Evolutionary conservation across 169 alveolate species (phyloP).

Genomic region (Cryptosporidium meleagridis): DNA sequence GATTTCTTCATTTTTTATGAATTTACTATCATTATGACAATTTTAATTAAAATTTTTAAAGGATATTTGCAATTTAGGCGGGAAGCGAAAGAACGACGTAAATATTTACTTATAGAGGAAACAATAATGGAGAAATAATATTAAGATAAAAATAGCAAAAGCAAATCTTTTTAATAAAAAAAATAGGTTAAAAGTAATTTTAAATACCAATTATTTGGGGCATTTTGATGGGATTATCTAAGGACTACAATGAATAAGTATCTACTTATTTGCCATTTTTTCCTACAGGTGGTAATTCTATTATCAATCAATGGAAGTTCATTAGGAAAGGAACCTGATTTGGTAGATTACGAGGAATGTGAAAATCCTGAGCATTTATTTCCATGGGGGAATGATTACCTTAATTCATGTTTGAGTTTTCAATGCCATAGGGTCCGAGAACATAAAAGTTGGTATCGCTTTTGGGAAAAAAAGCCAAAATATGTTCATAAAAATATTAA

Average conservation of each 20-base stretch:
- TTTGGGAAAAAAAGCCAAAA: slow-evolving; percentile 69
- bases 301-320: background rate
- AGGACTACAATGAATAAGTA: slow-evolving; percentile 3
- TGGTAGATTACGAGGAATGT: slow-evolving; percentile 4
- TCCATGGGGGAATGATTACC: slow-evolving; percentile 63
- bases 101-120: background rate
- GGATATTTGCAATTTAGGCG: background rate
- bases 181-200: background rate
- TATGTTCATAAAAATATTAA: slow-evolving; percentile 28
- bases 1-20: background rate
- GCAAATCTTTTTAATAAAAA: too few species aligned
- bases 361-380: slow-evolving; percentile 6
- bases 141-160: too few species aligned
- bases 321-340: background rate
- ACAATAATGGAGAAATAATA: too few species aligned
- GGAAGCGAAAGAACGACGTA: background rate
- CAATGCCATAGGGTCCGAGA: slow-evolving; percentile 50
- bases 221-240: background rate
- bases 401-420: slow-evolving; percentile 44
- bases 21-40: background rate
- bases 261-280: background rate
- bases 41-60: background rate
- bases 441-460: slow-evolving; percentile 65
- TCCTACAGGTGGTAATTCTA: slow-evolving; percentile 2
- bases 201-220: background rate